Evolutionary conservation across 176 grass and related monocot species (phyloP), one percentile per base, ranked within the genome.

Genomic region (Oryza coarctata): DNA sequence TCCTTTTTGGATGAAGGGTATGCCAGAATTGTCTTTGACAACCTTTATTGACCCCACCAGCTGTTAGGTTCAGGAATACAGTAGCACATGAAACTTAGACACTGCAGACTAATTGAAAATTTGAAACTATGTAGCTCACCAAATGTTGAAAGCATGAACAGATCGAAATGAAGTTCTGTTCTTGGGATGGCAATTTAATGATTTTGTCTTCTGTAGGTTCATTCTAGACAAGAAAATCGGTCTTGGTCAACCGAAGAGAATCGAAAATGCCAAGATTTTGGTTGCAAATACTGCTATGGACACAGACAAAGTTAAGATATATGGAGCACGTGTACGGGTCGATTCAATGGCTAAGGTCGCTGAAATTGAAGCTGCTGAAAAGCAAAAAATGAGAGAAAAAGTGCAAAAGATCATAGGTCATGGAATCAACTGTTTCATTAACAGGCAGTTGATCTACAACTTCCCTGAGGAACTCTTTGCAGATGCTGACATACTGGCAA

Each of bases 1-100:
- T 98, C 95, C n/a, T 98, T 98, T 93, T 86, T 98, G 72, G 95
- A 91, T 40, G 92, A 98, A 91, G 95, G 95, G 95, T 98, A 95
- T 82, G 78, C 68, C 55, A 25, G n/a, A 25, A 10, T 60, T 25
- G n/a, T 25, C 9, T 25, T 25, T 60, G 55, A 60, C 2, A 60
- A 60, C n/a, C 5, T 60, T 60, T 25, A 60, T 25, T 60, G 3
- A 60, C 9, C n/a, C 55, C 7, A 25, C 8, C n/a, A 60, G 6
- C 55, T 60, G n/a, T 60, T 60, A 25, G 55, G n/a, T 60, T 60
- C 22, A 60, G 9, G 6, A 60, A 60, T 11, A 60, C 0, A 60
- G 8, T n/a, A 23, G 20, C 20, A 57, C 52, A 57, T 57, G 52
- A 57, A n/a, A n/a, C 20, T 57, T n/a, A n/a, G 20, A 9, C 52